These are phyloP conservation scores for Dothistroma septosporum DNA, from an alignment of 2,329 filamentous ascomycete genomes.

Conservation along the genomic window DNA sequence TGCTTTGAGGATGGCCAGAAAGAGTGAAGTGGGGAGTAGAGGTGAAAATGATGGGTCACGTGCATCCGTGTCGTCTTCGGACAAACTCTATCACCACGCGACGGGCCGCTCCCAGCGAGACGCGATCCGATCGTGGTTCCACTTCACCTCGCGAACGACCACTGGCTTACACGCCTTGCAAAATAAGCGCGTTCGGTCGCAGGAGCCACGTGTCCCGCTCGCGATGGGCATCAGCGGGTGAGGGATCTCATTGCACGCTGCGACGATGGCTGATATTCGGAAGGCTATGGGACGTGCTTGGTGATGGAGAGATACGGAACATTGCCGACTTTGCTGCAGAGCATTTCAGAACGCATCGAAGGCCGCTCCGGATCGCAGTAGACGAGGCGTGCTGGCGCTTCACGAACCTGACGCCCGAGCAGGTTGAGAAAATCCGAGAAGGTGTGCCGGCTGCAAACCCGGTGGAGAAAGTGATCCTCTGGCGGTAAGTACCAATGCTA, in stretches of 20 bases:
- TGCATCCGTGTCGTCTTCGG: background rate
- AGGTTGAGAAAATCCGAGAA: conserved; percentile 36
- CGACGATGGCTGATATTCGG: conserved; percentile 1
- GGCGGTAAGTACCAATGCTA: conserved; percentile 20
- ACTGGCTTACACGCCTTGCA: background rate
- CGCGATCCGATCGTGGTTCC: background rate
- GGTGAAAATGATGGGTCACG: background rate
- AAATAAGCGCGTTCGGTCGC: background rate
- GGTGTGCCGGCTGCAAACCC: conserved; percentile 38
- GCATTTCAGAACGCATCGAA: conserved; percentile 34
- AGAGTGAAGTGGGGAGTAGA: background rate
- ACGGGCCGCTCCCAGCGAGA: background rate
- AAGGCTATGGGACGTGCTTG: conserved; percentile 39
- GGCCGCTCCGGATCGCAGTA: conserved; percentile 41
- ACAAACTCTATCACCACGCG: background rate
- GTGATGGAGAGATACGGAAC: conserved; percentile 34
- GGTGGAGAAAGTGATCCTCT: conserved; percentile 42
- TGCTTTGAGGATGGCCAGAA: no score
- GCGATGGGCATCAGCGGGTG: conserved; percentile 20
- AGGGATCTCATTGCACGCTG: background rate
- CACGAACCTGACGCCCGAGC: conserved; percentile 37
- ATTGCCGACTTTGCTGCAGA: conserved; percentile 39
- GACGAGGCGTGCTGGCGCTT: conserved; percentile 46
- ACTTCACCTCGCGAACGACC: background rate
- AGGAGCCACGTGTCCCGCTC: background rate